These are phyloP conservation scores for Lathyrus sativus DNA, from an alignment of 306 rosid genomes.

Conservation along the genomic window DNA sequence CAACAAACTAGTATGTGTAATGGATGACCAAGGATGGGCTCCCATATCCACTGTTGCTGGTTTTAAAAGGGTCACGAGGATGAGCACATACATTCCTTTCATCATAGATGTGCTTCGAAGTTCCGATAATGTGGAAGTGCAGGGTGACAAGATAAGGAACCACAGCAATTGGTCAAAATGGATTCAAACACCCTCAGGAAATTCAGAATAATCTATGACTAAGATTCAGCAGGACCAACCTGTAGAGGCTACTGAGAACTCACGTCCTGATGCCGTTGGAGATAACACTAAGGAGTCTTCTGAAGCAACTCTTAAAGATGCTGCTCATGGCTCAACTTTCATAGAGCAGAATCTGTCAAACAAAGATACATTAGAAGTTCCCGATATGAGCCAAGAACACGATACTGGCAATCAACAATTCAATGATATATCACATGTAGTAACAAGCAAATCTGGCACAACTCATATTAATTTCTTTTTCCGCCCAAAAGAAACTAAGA, in stretches of 20 bases:
- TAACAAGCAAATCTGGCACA: too few relatives aligned
- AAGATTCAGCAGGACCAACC: constrained; percentile 38
- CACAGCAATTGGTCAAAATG: too few relatives aligned
- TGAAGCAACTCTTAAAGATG: constrained; percentile 42
- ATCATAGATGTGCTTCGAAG: constrained; percentile 77
- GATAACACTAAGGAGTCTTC: constrained; percentile 43
- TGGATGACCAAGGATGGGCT: constrained; percentile 97
- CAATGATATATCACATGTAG: too few relatives aligned
- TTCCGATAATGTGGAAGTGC: constrained; percentile 76
- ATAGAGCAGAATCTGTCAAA: constrained; percentile 37
- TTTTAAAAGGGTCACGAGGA: constrained; percentile 91
- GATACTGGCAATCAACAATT: too few relatives aligned
- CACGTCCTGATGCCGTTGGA: constrained; percentile 41
- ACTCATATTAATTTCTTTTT: too few relatives aligned
- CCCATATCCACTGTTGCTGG: constrained; percentile 67
- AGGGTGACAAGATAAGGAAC: constrained; percentile 84
- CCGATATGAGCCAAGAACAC: too few relatives aligned
- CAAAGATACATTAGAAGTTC: constrained; percentile 37
- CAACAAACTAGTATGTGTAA: too few relatives aligned
- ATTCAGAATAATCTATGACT: constrained; percentile 44
- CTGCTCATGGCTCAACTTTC: constrained; percentile 33
- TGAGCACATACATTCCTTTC: too few relatives aligned
- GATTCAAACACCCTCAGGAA: constrained; percentile 56
- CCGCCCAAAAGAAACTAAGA: too few relatives aligned
- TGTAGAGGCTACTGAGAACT: constrained; percentile 39